Evolutionary conservation across 768 basidiomycete species (phyloP), one percentile per base, ranked within the genome.

Genomic region (Trametes punicea): DNA sequence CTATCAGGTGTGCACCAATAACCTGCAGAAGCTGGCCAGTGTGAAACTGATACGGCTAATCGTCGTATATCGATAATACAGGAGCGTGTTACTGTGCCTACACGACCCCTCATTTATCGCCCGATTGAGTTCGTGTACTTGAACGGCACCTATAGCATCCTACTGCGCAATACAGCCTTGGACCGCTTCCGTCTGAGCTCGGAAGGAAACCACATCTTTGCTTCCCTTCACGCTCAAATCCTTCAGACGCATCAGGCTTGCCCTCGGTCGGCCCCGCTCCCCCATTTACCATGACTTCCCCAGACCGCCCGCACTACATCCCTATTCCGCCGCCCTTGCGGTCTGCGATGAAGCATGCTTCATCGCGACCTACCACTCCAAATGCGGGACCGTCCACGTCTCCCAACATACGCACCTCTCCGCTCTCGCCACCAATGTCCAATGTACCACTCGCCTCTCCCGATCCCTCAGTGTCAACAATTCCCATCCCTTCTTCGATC

Each of bases 291-390:
- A 59, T 63, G 62, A 38, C 51, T 40, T 63, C 64, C 20, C 62
- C 57, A 5, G 65, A 56, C 20, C 59, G 57, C 15, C 60, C 65
- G 23, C 60, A 59, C 20, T 55, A 64, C 46, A 65, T 65, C 50
- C 44, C 61, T 8, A 29, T 66, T 10, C 63, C 68, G 5, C 46
- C 64, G 29, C 65, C 75, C 25, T 73, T 82, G 10, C 78, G 82
- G 51, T 81, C 82, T 4, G 83, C 83, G 16, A 72, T 84, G 63
- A 84, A 83, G 67, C 75, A 77, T 45, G 42, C 70, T 0, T 69
- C 74, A 23, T 68, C 69, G 0, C 63, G 66, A 15, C 62, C 70
- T 5, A 56, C 63, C 2, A 66, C 67, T 0, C 68, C 69, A 4
- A 63, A 55, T 48, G 56, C 26, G 45, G 57, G 46, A 60, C 9